Evolutionary conservation across 495 filamentous ascomycete genomes (phyloP).

Genomic region (Penicillium crystallinum): DNA sequence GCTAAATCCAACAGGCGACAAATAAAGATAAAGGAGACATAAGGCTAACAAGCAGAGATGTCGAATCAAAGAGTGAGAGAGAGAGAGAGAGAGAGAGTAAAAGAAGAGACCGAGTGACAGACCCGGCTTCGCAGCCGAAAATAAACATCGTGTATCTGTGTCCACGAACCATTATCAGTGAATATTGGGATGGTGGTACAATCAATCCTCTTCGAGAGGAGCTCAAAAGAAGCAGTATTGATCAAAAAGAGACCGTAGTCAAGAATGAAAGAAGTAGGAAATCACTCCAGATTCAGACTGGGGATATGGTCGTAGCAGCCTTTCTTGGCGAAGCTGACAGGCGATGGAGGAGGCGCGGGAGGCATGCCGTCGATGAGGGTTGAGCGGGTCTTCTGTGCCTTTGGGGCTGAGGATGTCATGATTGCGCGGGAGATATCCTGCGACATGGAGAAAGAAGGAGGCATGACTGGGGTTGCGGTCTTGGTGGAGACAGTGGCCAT

Average conservation of each 20-base stretch:
- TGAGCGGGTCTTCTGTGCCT: conserved; percentile 15
- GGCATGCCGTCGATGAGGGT: conserved; percentile 37
- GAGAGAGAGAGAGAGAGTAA: neutral
- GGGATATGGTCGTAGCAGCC: conserved; percentile 13
- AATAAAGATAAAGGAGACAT: neutral
- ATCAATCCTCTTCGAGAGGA: neutral
- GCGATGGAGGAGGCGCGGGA: conserved; percentile 45
- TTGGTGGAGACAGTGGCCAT: conserved; percentile 23
- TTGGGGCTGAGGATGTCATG: conserved; percentile 28
- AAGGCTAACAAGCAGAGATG: neutral
- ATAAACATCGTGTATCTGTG: neutral
- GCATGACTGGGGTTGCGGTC: conserved; percentile 14
- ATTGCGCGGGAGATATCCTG: conserved; percentile 42
- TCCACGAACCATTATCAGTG: neutral
- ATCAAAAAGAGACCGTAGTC: neutral
- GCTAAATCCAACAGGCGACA: conserved; percentile 9
- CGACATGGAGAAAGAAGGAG: conserved; percentile 27
- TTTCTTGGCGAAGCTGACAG: conserved; percentile 34
- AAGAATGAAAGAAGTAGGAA: neutral
- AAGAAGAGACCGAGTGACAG: neutral
- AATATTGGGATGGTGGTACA: neutral
- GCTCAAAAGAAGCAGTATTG: neutral
- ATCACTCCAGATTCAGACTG: conserved; percentile 19
- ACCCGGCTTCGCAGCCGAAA: neutral
- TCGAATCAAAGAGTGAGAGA: neutral